These are phyloP conservation scores for Cyberlindnera veronae DNA, from an alignment of 805 yeast genomes.

Conservation along the genomic window DNA sequence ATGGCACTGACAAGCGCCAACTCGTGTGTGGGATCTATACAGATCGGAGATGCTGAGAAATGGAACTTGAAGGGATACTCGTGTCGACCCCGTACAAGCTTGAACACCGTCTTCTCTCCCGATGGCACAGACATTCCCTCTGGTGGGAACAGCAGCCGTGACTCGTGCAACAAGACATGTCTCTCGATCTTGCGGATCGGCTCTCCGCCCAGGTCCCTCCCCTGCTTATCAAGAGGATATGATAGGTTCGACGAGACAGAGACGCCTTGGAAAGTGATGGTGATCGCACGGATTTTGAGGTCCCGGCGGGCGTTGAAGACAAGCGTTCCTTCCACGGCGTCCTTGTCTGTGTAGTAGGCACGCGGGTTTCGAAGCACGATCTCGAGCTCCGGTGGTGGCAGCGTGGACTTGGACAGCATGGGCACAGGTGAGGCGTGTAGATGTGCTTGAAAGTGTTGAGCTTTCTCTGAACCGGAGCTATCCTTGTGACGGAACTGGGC, in stretches of 20 bases:
- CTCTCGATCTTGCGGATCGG: conserved; percentile 1
- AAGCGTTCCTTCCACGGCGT: conserved; percentile 1
- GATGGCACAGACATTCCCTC: neutral
- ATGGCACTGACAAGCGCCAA: neutral
- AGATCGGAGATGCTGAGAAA: neutral
- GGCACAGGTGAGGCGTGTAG: too few species aligned
- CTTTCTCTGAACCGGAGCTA: too few species aligned
- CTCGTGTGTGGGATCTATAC: conserved; percentile 1
- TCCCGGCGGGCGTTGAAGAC: conserved; percentile 1
- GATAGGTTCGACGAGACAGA: conserved; percentile 1
- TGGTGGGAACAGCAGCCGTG: conserved; percentile 1
- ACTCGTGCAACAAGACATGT: conserved; percentile 2
- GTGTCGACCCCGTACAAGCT: conserved; percentile 1
- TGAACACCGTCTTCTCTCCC: conserved; percentile 2
- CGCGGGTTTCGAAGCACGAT: neutral
- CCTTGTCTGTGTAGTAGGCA: neutral
- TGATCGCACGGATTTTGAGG: neutral
- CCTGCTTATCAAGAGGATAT: neutral
- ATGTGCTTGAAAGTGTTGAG: too few species aligned
- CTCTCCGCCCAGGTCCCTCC: neutral
- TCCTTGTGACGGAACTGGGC: too few species aligned
- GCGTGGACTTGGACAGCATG: too few species aligned
- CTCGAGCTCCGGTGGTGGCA: conserved; percentile 2
- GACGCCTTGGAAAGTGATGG: conserved; percentile 2
- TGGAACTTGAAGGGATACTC: conserved; percentile 5